Base-by-base conservation (phyloP, 1,284 basidiomycete species). In the Trichosporon asahii region DNA sequence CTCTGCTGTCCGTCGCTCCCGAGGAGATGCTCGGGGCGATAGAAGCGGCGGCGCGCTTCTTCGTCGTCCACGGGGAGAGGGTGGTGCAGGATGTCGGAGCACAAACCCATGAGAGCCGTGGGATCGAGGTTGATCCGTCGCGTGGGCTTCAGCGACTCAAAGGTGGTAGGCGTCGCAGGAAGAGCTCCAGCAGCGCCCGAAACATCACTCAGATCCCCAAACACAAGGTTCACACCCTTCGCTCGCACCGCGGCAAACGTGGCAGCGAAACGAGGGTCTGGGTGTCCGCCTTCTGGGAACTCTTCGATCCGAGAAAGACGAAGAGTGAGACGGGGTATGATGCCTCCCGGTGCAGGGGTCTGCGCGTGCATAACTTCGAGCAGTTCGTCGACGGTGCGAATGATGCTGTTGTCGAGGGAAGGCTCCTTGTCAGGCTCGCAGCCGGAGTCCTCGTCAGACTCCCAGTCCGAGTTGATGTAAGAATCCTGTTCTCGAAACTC, bases 401-500 rank as follows among this genome's bases (percentile, higher is more conserved):
- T 72, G 18, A 81, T 69, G 57, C 55, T 69, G 71, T 70, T 73
- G 46, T 35, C 14, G n/a, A 68, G 23, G n/a, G 33, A 7, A 2
- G 61, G 83, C 3, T 88, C 87, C 33, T 86, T 85, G 7, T 88
- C 87, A 1, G 44, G 18, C n/a, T 40, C 68, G 55, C 27, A 61
- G 15, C 57, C 57, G 21, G 57, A 61, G 57, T 61, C 57, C 18
- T 64, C 68, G 18, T 73, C 73, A 4, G 72, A 72, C 61, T 79
- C 77, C 63, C 65, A 77, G 64, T 81, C 79, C 40, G 75, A 77
- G 46, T 78, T 91, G 40, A 90, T 76, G 78, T 92, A 93, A 0
- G 91, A 92, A 75, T 94, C 92, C 61, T 91, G 88, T 82, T 93
- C 91, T 44, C 90, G 87, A 73, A 94, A 90, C 78, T 94, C 92